Percentiles rank a stretch among this genome's conserved stretches.
Evolutionary conservation across 345 rosid genomes (phyloP).

Genomic region (Arabis alpina): DNA sequence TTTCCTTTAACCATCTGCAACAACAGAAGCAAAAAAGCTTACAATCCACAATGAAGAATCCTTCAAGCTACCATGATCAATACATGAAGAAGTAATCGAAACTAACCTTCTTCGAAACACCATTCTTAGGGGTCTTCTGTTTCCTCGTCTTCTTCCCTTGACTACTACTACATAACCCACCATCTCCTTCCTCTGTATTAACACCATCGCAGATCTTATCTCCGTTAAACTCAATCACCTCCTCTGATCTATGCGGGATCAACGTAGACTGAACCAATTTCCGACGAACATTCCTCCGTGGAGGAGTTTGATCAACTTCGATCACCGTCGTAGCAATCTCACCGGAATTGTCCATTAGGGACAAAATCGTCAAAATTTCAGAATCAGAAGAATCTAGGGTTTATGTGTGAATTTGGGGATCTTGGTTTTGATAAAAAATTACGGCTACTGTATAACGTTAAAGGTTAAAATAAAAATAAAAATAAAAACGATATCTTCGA

Average conservation of each 20-base stretch:
- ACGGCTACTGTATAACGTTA: conserved; percentile 5
- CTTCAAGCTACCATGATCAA: not conserved
- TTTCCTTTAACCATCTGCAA: conserved; percentile 43
- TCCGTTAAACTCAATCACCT: conserved; percentile 40
- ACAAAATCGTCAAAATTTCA: not conserved
- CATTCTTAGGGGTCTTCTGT: conserved; percentile 53
- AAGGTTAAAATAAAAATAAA: not conserved
- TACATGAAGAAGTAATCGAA: not conserved
- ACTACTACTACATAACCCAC: conserved; percentile 53
- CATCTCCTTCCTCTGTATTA: conserved; percentile 48
- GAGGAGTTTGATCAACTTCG: conserved; percentile 38
- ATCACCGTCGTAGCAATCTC: conserved; percentile 31
- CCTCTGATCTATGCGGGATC: conserved; percentile 55
- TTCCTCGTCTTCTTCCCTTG: conserved; percentile 64
- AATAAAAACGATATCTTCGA: not conserved
- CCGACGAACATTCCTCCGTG: conserved; percentile 55
- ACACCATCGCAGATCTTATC: conserved; percentile 41
- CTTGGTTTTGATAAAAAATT: not conserved
- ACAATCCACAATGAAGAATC: not conserved
- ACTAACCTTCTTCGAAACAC: conserved; percentile 56
- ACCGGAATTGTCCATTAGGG: conserved; percentile 33
- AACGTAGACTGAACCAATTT: conserved; percentile 80
- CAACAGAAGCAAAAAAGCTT: not conserved
- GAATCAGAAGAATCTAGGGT: conserved; percentile 30
- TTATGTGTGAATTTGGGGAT: conserved; percentile 38